Evolutionary conservation across 768 basidiomycete genomes (phyloP).

Genomic region (Mrakia blollopis): DNA sequence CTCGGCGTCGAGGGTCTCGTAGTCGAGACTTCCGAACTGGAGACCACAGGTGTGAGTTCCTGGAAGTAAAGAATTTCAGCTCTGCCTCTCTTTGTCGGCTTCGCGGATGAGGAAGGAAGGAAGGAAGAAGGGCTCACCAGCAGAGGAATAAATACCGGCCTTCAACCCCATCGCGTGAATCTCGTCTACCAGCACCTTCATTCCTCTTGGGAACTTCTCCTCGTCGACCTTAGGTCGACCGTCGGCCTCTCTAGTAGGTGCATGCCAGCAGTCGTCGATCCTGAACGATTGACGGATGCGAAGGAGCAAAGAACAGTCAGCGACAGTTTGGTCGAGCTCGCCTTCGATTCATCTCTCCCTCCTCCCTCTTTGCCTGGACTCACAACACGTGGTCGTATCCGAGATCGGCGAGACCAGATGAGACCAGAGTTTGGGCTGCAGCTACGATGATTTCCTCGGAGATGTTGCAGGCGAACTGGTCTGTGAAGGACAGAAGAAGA

Average conservation of each 20-base stretch:
- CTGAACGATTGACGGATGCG: not conserved
- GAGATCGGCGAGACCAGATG: slow-evolving; percentile 42
- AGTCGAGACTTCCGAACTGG: slow-evolving; percentile 48
- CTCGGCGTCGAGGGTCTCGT: slow-evolving; percentile 52
- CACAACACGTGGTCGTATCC: slow-evolving; percentile 44
- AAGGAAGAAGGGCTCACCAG: slow-evolving; percentile 33
- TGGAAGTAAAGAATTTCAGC: not conserved
- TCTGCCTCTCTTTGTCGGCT: no score
- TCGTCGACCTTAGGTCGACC: slow-evolving; percentile 33
- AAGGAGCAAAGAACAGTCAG: not conserved
- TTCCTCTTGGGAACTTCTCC: slow-evolving; percentile 34
- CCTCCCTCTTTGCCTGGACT: not conserved
- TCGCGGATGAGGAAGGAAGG: not conserved
- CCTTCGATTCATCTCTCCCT: not conserved
- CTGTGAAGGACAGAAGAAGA: slow-evolving; percentile 44
- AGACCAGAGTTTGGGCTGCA: slow-evolving; percentile 44
- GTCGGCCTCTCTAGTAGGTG: slow-evolving; percentile 27
- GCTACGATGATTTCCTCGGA: slow-evolving; percentile 44
- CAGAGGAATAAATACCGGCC: slow-evolving; percentile 46
- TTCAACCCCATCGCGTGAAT: slow-evolving; percentile 36
- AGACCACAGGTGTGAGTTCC: slow-evolving; percentile 44
- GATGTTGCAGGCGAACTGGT: slow-evolving; percentile 47
- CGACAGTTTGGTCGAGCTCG: not conserved
- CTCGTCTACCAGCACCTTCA: slow-evolving; percentile 34
- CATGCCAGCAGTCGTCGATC: slow-evolving; percentile 38